Base-by-base conservation (phyloP, 768 basidiomycete genomes). In the Hortiboletus campestris region DNA sequence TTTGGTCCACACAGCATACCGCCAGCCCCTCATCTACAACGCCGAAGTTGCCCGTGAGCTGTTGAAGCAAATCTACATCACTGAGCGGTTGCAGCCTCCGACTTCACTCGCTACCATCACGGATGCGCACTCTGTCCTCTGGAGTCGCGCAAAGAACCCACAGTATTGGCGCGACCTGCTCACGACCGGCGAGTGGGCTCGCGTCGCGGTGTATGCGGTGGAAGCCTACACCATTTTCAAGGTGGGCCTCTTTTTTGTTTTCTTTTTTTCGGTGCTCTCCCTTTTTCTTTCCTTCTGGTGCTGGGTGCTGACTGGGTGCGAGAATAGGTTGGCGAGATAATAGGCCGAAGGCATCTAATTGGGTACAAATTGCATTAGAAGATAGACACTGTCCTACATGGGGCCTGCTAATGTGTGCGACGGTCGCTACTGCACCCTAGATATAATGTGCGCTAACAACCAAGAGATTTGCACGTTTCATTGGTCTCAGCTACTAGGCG, bases 211-310 rank as follows among this genome's bases (percentile, higher is more conserved):
- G 17, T 91, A 93, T 67, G 91, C 83, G 10, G 66, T 92, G 22
- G 91, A 96, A 74, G 93, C 91, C 32, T 96, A 94, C 68, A 86
- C 88, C 16, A 88, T 96, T 63, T 96, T 89, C 80, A 90, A 90
- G 78, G 89, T 88, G 58, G 34, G 82, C 28, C 14, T 32, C 16
- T 12, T 19, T 12, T 19, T 51, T 29, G 14, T 8, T 22, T 13
- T 13, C 7, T 25, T 7, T 12, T n/a, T n/a, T 17, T 34, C 16
- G 14, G 28, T 13, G n/a, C 17, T 40, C 7, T 50, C 40, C n/a
- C 25, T 44, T 22, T 42, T 11, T 50, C 8, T 35, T 28, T 41
- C 17, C 40, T 13, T 13, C 44, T n/a, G 38, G 12, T 13, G 36
- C 6, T 46, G 56, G 13, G 28, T 60, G 31, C 17, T 57, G 25